Evolutionary conservation across 495 filamentous ascomycete genomes (phyloP).

Genomic region (Aspergillus avenaceus): DNA sequence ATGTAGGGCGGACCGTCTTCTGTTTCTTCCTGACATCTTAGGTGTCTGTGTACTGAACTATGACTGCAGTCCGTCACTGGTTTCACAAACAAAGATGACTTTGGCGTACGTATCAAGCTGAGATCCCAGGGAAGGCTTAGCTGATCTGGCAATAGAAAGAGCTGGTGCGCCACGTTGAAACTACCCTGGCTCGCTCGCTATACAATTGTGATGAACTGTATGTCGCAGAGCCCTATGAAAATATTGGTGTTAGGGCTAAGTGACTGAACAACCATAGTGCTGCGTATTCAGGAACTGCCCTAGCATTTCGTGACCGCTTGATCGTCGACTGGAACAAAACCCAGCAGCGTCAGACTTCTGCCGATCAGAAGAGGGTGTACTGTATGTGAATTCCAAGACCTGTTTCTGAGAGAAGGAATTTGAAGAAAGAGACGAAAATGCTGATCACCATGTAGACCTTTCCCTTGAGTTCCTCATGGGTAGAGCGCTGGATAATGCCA

Average conservation of each 20-base stretch:
- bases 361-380: constrained; percentile 89
- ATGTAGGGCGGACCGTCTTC: constrained; percentile 38
- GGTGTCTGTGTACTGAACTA: neutral
- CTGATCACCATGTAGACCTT: constrained; percentile 52
- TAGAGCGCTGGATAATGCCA: constrained; percentile 92
- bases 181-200: constrained; percentile 89
- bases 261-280: constrained; percentile 44
- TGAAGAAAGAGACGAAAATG: neutral
- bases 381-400: constrained; percentile 41
- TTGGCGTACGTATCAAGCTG: constrained; percentile 47
- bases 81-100: constrained; percentile 73
- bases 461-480: constrained; percentile 98
- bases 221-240: constrained; percentile 10
- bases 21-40: neutral
- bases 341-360: constrained; percentile 89
- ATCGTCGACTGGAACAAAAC: constrained; percentile 97
- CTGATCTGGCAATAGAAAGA: constrained; percentile 52
- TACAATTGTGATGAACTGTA: constrained; percentile 94
- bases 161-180: constrained; percentile 91
- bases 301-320: constrained; percentile 89
- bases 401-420: neutral
- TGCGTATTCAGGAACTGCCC: constrained; percentile 82
- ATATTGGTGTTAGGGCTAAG: neutral
- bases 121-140: neutral
- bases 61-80: constrained; percentile 51